phyloP scores from a whole-genome alignment of 306 rosid species.

The Begonia fuchsioides region DNA sequence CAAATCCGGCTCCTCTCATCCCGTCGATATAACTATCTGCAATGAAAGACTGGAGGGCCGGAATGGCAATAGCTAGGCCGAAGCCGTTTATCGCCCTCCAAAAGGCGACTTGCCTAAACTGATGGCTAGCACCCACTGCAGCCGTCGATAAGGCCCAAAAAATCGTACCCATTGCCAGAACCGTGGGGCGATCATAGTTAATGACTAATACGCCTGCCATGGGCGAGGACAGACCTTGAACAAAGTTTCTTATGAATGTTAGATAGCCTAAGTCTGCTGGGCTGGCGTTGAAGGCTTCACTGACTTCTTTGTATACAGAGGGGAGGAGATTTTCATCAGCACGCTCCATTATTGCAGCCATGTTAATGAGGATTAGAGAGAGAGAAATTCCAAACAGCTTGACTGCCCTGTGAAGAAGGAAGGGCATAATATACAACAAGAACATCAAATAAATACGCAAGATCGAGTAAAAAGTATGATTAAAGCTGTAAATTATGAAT shows the following conservation, averaged over 20 bases:
- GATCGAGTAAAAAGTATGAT: no score
- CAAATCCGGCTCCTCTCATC: slow-evolving; percentile 76
- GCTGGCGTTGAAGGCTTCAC: slow-evolving; percentile 82
- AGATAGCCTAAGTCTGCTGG: slow-evolving; percentile 94
- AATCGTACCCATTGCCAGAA: slow-evolving; percentile 79
- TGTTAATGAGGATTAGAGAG: slow-evolving; percentile 22
- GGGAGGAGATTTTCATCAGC: slow-evolving; percentile 97
- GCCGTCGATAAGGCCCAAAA: slow-evolving; percentile 98
- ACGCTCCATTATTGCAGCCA: slow-evolving; percentile 91
- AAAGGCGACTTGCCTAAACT: slow-evolving; percentile 58
- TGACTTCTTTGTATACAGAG: slow-evolving; percentile 90
- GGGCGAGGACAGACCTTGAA: slow-evolving; percentile 81
- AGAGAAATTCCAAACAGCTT: slow-evolving; percentile 9
- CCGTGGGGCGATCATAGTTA: slow-evolving; percentile 58
- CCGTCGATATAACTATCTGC: slow-evolving; percentile 85
- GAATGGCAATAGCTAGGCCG: slow-evolving; percentile 93
- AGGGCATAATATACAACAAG: no score
- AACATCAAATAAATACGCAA: no score
- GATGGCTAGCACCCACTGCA: slow-evolving; percentile 57
- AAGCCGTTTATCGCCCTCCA: slow-evolving; percentile 93
- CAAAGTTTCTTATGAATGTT: slow-evolving; percentile 74
- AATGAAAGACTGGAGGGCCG: slow-evolving; percentile 89
- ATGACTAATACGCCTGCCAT: slow-evolving; percentile 78
- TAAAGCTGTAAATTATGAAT: no score
- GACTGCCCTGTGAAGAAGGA: slow-evolving; percentile 5